Base-by-base conservation (phyloP, 2,329 filamentous ascomycete genomes). In the Aspergillus calidoustus region DNA sequence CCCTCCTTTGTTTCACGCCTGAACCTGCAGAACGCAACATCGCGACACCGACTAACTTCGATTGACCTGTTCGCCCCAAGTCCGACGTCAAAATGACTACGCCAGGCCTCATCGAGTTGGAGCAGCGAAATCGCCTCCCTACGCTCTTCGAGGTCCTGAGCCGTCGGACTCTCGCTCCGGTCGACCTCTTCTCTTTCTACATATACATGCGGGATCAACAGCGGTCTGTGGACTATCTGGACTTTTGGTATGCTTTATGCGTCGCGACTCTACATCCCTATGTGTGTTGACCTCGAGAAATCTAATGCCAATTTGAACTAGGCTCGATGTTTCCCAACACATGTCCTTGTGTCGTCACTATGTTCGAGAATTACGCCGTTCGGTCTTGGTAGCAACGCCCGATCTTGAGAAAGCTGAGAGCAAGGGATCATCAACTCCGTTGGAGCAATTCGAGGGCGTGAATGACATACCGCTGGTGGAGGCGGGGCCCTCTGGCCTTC, bases 191-290 rank as follows among this genome's bases (percentile, higher is more conserved):
- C 79, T 97, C 93, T 2, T 99, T 99, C 82, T 99, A 99, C 80
- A 99, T 99, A 71, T 99, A 97, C 80, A 99, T 99, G 95, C 88
- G 95, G 72, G 96, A 99, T 77, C 93, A 97, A 79, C 95, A 99
- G 79, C 89, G 93, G 76, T 97, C 94, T 7, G 95, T 99, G 13
- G 95, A 99, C 74, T 99, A 99, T 72, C 83, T 99, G 47, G 95
- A 99, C 76, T 99, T 99, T 79, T 99, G 96, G 95, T 98, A 82
- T 61, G 87, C 19, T 38, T 25, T 7, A 34, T 25, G 19, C 17
- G 5, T n/a, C 23, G 15, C 31, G 44, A 3, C 11, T 51, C 9
- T 17, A 8, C 1, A 34, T 41, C n/a, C 11, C 13, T 31, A 31
- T 19, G 19, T 19, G 19, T 19, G 19, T 19, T 19, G 19, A 19